phyloP scores from a whole-genome alignment of 306 rosid species.

The Carpinus fangiana region DNA sequence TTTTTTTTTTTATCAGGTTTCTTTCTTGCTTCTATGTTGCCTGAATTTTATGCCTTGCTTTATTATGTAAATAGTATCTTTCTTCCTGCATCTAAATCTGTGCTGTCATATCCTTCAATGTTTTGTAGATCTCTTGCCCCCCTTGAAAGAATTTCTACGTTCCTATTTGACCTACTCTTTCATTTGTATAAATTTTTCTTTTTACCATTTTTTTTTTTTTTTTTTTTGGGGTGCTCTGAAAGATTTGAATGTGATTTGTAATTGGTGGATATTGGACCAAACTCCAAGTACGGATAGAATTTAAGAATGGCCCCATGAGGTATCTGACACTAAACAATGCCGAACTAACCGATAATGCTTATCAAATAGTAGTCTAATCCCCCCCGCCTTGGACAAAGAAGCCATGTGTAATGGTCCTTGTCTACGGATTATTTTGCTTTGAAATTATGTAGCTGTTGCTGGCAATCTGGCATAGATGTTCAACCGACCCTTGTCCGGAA shows the following conservation, averaged over 20 bases:
- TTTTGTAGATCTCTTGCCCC: slow-evolving; percentile 24
- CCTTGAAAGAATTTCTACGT: slow-evolving; percentile 7
- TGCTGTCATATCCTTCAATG: slow-evolving; percentile 8
- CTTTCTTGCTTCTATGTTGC: neutral
- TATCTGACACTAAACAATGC: neutral
- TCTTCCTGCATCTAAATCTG: slow-evolving; percentile 21
- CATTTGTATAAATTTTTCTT: slow-evolving; percentile 11
- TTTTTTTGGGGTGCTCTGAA: neutral
- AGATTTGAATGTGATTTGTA: neutral
- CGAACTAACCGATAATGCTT: neutral
- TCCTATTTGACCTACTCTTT: slow-evolving; percentile 28
- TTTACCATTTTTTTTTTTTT: neutral
- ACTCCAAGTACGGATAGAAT: neutral
- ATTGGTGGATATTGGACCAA: neutral
- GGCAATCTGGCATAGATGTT: too few relatives aligned
- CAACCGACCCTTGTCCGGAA: too few relatives aligned
- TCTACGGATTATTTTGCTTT: neutral
- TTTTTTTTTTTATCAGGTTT: slow-evolving; percentile 18
- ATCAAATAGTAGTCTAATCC: neutral
- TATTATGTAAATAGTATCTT: slow-evolving; percentile 9
- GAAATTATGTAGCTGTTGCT: neutral
- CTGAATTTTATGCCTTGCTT: slow-evolving; percentile 20
- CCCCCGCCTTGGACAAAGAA: neutral
- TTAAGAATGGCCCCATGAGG: neutral
- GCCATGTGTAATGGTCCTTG: neutral